Percentiles rank a stretch among this genome's conserved stretches.
Conservation (phyloP, 345 rosid species). For the Excoecaria cochinchinensis region DNA sequence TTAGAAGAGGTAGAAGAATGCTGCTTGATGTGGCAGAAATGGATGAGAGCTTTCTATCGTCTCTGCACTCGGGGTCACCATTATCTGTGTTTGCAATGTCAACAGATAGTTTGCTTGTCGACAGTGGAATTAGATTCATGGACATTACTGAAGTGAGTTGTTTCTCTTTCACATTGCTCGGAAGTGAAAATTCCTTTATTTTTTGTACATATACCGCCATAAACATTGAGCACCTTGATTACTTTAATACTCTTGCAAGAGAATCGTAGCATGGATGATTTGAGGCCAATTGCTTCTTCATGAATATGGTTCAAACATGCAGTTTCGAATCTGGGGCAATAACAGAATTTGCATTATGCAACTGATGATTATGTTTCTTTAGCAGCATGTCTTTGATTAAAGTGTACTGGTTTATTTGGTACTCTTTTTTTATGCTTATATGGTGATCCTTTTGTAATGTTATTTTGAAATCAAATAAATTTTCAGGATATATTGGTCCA, state of each 20-base stretch:
- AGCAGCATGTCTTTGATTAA: neutral
- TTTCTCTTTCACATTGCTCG: constrained; percentile 11
- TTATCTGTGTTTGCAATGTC: constrained; percentile 60
- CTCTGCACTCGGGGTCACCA: constrained; percentile 51
- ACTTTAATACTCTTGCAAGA: neutral
- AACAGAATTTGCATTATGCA: neutral
- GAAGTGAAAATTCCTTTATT: neutral
- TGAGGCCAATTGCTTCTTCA: neutral
- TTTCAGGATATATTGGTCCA: constrained; percentile 83
- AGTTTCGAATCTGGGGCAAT: neutral
- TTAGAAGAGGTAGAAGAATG: constrained; percentile 73
- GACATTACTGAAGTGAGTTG: constrained; percentile 69
- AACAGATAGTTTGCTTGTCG: constrained; percentile 60
- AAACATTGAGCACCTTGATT: neutral
- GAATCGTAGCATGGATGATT: neutral
- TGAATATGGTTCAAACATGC: neutral
- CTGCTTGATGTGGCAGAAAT: constrained; percentile 55
- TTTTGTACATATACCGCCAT: constrained; percentile 5
- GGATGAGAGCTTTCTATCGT: constrained; percentile 52
- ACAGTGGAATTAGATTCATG: constrained; percentile 79
- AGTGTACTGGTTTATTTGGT: constrained; percentile 8
- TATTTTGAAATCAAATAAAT: constrained; percentile 19
- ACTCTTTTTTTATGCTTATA: constrained; percentile 3
- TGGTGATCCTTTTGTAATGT: constrained; percentile 5
- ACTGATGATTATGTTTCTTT: neutral